A percentile compares a stretch with the other conserved stretches of the same genome.
Evolutionary conservation across 768 basidiomycete species (phyloP).

Genomic region (Mycena pura): DNA sequence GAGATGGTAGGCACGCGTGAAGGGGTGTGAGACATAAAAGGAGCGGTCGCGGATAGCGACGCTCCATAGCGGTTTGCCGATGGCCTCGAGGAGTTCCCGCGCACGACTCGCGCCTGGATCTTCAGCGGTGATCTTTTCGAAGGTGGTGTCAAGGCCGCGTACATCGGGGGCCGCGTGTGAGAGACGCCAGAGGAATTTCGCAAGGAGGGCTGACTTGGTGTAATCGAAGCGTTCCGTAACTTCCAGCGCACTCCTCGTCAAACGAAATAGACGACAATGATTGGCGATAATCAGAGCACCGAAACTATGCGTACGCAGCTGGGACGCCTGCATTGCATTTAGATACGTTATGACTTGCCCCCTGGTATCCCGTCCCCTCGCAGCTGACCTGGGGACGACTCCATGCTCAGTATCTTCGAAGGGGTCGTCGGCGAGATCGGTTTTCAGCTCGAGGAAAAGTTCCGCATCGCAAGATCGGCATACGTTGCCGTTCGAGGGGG

Average conservation of each 20-base stretch:
- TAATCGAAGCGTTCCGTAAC: slow-evolving; percentile 5
- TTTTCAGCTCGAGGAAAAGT: slow-evolving; percentile 19
- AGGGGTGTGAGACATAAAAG: slow-evolving; percentile 12
- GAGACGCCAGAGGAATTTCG: slow-evolving; percentile 19
- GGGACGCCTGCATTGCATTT: slow-evolving; percentile 21
- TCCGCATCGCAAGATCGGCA: slow-evolving; percentile 22
- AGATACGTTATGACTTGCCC: slow-evolving; percentile 23
- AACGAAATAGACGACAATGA: slow-evolving; percentile 9
- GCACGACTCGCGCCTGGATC: neutral
- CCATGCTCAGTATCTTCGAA: slow-evolving; percentile 2
- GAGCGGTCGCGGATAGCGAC: slow-evolving; percentile 6
- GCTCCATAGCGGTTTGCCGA: slow-evolving; percentile 9
- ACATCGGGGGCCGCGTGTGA: slow-evolving; percentile 13
- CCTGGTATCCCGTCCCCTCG: slow-evolving; percentile 6
- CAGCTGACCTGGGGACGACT: neutral
- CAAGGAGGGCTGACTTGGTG: neutral
- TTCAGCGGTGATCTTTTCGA: neutral
- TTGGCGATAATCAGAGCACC: slow-evolving; percentile 15
- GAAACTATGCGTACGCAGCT: slow-evolving; percentile 18
- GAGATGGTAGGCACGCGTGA: slow-evolving; percentile 17
- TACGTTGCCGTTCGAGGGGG: slow-evolving; percentile 5
- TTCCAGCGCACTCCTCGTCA: slow-evolving; percentile 4
- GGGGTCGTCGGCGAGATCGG: slow-evolving; percentile 1
- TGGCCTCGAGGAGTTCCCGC: neutral
- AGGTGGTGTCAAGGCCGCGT: slow-evolving; percentile 22